Conservation (phyloP, 345 rosid genomes). For the Salix caprea region DNA sequence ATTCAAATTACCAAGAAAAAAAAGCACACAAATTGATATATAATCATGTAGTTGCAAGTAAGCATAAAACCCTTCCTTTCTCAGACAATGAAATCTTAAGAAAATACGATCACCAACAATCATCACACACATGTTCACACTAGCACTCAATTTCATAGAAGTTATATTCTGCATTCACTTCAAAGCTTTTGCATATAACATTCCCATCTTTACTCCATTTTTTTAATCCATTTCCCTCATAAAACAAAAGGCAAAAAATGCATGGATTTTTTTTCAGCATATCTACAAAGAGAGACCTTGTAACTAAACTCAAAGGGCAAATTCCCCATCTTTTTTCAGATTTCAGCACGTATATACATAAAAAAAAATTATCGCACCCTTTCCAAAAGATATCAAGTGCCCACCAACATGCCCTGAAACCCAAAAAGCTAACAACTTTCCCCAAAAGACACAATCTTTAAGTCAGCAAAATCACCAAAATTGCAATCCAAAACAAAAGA, state of each 20-base stretch:
- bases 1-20: not conserved
- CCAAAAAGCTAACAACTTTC: not conserved
- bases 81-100: not conserved
- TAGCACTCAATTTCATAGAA: not conserved
- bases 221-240: too few relatives aligned
- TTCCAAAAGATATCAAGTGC: not conserved
- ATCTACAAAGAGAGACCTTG: too few relatives aligned
- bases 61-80: not conserved
- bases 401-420: not conserved
- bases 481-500: not conserved
- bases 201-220: too few relatives aligned
- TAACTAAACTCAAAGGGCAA: not conserved
- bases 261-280: too few relatives aligned
- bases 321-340: not conserved
- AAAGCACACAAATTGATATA: not conserved
- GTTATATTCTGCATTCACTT: too few relatives aligned
- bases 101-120: not conserved
- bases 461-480: not conserved
- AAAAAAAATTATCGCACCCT: not conserved
- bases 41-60: not conserved
- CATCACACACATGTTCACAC: not conserved
- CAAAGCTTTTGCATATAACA: too few relatives aligned
- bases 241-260: too few relatives aligned
- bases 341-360: too few relatives aligned
- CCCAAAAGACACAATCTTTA: not conserved